These are phyloP conservation scores for Oryza australiensis DNA, from an alignment of 176 grass and related monocot species.

Conservation along the genomic window DNA sequence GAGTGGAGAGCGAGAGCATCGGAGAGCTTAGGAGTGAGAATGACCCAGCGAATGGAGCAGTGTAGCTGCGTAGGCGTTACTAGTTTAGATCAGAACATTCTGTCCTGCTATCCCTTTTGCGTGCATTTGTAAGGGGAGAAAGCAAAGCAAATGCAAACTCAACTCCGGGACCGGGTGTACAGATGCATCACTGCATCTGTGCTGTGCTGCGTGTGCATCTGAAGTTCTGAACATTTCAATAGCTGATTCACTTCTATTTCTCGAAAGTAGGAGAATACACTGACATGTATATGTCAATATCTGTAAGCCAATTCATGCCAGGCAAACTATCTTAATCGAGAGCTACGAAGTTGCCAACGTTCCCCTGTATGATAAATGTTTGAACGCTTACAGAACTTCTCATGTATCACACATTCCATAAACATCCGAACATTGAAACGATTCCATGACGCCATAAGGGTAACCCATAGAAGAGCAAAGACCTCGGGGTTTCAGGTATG, in stretches of 20 bases:
- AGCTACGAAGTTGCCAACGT: background rate
- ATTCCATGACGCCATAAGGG: background rate
- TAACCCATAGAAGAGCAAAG: background rate
- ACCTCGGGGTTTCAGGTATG: background rate
- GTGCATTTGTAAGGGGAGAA: no score
- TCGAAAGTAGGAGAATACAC: conserved; percentile 10
- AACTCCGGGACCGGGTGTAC: background rate
- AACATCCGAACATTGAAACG: conserved; percentile 2
- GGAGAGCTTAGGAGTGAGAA: background rate
- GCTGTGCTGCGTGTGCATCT: background rate
- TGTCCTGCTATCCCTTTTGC: no score
- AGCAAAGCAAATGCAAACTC: background rate
- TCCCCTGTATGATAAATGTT: background rate
- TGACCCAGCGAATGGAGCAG: background rate
- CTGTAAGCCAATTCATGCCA: background rate
- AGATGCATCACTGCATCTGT: background rate
- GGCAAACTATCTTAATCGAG: background rate
- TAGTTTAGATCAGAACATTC: no score
- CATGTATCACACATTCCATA: background rate
- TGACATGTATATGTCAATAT: conserved; percentile 1
- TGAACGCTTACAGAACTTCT: conserved; percentile 18
- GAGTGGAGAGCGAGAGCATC: conserved; percentile 36
- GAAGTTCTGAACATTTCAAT: conserved; percentile 1
- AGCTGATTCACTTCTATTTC: conserved; percentile 24
- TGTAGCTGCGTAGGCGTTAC: no score